Evolutionary conservation across 768 basidiomycete species (phyloP).

Genomic region (Polyporus arcularius): DNA sequence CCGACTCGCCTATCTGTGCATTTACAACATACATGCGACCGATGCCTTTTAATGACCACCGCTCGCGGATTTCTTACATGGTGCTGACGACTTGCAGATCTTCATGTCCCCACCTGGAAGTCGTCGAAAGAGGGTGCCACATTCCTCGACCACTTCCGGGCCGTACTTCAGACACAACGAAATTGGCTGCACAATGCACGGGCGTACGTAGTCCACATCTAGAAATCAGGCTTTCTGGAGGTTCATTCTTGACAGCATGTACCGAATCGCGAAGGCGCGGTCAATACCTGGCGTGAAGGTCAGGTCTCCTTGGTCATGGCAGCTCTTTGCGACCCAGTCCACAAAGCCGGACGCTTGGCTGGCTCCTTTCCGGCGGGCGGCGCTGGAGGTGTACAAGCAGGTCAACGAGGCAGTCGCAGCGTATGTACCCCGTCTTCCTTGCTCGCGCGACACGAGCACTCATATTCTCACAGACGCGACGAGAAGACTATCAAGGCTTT

Average conservation of each 20-base stretch:
- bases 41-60: no score
- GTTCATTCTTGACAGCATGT: conserved; percentile 31
- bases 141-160: conserved; percentile 19
- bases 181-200: conserved; percentile 34
- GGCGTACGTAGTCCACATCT: conserved; percentile 26
- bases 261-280: conserved; percentile 34
- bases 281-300: conserved; percentile 37
- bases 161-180: conserved; percentile 3
- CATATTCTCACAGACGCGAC: conserved; percentile 26
- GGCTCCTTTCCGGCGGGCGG: conserved; percentile 37
- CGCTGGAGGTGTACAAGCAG: conserved; percentile 39
- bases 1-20: no score
- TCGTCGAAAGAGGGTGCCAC: conserved; percentile 20
- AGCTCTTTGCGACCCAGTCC: conserved; percentile 27
- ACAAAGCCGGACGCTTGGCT: conserved; percentile 35
- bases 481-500: conserved; percentile 35
- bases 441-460: background rate
- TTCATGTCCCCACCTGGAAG: conserved; percentile 22
- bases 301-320: conserved; percentile 20
- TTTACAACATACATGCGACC: no score
- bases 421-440: conserved; percentile 28
- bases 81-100: conserved; percentile 13
- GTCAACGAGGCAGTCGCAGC: conserved; percentile 40
- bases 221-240: background rate
- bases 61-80: background rate